phyloP scores from a whole-genome alignment of 108 stramenopile genomes.

The Bacterosira constricta region DNA sequence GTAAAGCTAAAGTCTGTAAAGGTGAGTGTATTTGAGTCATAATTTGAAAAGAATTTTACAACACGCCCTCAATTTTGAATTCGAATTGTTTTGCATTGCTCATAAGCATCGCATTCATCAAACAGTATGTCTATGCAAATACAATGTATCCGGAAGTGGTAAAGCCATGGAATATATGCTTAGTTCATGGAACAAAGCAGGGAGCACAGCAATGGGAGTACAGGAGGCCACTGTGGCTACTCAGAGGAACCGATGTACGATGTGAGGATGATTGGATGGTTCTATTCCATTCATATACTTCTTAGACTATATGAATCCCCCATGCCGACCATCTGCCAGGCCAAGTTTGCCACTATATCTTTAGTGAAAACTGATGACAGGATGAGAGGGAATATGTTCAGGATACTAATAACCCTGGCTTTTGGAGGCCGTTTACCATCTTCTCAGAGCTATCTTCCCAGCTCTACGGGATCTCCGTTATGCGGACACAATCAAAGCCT shows the following conservation, averaged over 20 bases:
- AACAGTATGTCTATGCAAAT: not conserved
- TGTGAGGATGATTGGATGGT: slow-evolving; percentile 15
- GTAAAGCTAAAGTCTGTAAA: too few relatives aligned
- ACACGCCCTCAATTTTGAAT: too few relatives aligned
- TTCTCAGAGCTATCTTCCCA: too few relatives aligned
- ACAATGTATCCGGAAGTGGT: not conserved
- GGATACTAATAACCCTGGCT: not conserved
- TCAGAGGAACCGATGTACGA: slow-evolving; percentile 28
- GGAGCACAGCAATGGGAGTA: slow-evolving; percentile 1
- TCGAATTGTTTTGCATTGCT: too few relatives aligned
- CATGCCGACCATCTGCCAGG: slow-evolving; percentile 6
- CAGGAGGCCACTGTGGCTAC: slow-evolving; percentile 3
- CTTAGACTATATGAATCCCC: not conserved
- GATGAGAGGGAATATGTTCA: not conserved
- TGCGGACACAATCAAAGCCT: slow-evolving; percentile 4
- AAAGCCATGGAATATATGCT: not conserved
- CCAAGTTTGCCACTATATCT: not conserved
- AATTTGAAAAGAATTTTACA: too few relatives aligned
- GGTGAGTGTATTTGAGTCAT: too few relatives aligned
- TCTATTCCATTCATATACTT: slow-evolving; percentile 19
- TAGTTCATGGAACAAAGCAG: slow-evolving; percentile 2
- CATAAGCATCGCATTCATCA: too few relatives aligned
- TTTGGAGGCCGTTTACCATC: slow-evolving; percentile 10
- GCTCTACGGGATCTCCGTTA: too few relatives aligned
- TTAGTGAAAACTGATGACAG: too few relatives aligned